These are phyloP conservation scores for Paulownia fortunei DNA, from an alignment of 257 asterid genomes.

Conservation along the genomic window DNA sequence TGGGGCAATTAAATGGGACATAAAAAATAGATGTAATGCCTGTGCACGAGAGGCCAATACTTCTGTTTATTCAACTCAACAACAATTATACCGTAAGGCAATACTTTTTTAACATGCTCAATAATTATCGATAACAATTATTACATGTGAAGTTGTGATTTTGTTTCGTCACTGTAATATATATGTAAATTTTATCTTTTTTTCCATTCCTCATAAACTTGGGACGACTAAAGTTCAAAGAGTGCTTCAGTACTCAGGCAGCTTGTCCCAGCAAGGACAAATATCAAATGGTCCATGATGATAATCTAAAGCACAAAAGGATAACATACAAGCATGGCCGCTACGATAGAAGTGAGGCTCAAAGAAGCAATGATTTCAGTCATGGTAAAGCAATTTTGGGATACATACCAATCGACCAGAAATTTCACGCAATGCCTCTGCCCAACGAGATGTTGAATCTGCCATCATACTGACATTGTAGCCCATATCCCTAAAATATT, in stretches of 20 bases:
- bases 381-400: constrained; percentile 26
- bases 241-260: constrained; percentile 8
- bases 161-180: background rate
- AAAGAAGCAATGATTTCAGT: constrained; percentile 3
- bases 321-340: constrained; percentile 1
- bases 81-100: constrained; percentile 1
- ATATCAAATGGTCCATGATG: constrained; percentile 12
- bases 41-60: background rate
- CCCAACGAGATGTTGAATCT: constrained; percentile 99
- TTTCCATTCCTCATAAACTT: constrained; percentile 11
- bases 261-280: background rate
- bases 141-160: background rate
- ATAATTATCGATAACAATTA: background rate
- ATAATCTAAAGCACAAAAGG: constrained; percentile 10
- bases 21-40: background rate
- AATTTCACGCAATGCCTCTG: constrained; percentile 99
- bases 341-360: constrained; percentile 6
- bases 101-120: background rate
- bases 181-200: background rate
- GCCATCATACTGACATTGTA: constrained; percentile 99
- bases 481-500: constrained; percentile 99
- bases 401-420: constrained; percentile 96
- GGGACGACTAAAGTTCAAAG: background rate
- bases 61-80: background rate
- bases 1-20: too few species aligned